Evolutionary conservation across 176 grass and related monocot species (phyloP).

Genomic region (Themeda triandra): DNA sequence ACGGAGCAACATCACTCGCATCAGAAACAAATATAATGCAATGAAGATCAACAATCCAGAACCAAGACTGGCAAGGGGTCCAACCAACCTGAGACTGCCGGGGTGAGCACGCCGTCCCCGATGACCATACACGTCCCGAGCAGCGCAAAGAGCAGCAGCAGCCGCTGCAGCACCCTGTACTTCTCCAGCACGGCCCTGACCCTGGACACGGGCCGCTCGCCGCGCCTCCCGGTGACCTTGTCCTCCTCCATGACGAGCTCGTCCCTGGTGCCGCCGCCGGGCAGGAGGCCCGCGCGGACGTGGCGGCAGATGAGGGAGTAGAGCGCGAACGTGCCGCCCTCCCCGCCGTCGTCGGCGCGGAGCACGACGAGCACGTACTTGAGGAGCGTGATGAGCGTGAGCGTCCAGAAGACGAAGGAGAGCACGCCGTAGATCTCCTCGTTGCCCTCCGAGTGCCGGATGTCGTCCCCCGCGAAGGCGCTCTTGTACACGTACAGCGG

Average conservation of each 20-base stretch:
- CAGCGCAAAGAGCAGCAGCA: conserved; percentile 77
- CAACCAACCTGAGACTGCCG: conserved; percentile 79
- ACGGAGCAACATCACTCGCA: neutral
- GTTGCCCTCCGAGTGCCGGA: conserved; percentile 80
- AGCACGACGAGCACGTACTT: conserved; percentile 99
- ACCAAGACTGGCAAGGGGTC: neutral
- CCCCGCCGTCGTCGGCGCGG: conserved; percentile 80
- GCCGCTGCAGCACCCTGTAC: conserved; percentile 66
- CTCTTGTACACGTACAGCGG: conserved; percentile 96
- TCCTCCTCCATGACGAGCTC: conserved; percentile 54
- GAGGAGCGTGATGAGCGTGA: conserved; percentile 81
- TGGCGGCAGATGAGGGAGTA: conserved; percentile 98
- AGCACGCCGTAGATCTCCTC: conserved; percentile 99
- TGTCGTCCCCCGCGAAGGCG: conserved; percentile 83
- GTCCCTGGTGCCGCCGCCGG: conserved; percentile 55
- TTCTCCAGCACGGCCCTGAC: conserved; percentile 55
- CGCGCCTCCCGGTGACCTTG: neutral
- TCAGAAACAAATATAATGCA: neutral
- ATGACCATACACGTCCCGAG: conserved; percentile 96
- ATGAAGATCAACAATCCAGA: neutral
- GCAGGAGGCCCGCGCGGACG: conserved; percentile 67
- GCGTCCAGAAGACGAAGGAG: conserved; percentile 99
- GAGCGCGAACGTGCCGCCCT: conserved; percentile 97
- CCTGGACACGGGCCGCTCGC: conserved; percentile 12
- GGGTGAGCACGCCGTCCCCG: conserved; percentile 95